A percentile compares a stretch with the other conserved stretches of the same genome.
Evolutionary conservation across 352 stramenopile genomes (phyloP).

Genomic region (Phytophthora lateralis): DNA sequence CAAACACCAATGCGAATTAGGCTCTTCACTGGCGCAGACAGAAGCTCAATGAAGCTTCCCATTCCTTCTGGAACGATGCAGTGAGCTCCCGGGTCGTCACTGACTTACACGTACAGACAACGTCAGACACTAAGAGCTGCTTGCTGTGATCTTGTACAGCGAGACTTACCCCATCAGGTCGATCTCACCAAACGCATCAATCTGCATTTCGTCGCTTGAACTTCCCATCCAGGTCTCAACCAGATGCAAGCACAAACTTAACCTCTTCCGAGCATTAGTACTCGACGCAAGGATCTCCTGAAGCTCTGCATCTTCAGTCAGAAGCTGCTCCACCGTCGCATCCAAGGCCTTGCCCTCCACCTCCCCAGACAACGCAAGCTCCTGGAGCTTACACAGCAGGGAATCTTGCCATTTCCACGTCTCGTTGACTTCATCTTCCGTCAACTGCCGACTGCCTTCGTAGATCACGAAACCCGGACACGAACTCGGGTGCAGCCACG

Average conservation of each 20-base stretch:
- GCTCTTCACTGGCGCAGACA: constrained; percentile 32
- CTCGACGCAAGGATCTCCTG: constrained; percentile 9
- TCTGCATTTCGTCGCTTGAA: constrained; percentile 42
- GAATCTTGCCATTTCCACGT: constrained; percentile 57
- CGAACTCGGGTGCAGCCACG: constrained; percentile 57
- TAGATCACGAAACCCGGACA: constrained; percentile 51
- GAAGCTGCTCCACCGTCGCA: constrained; percentile 35
- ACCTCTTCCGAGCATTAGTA: constrained; percentile 26
- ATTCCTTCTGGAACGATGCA: constrained; percentile 52
- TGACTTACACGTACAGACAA: constrained; percentile 11
- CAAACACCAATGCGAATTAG: constrained; percentile 29
- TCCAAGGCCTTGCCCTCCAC: constrained; percentile 28
- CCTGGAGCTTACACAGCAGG: constrained; percentile 46
- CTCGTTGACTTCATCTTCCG: constrained; percentile 33
- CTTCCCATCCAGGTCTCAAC: constrained; percentile 65
- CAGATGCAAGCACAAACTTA: constrained; percentile 46
- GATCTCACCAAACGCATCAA: constrained; percentile 57
- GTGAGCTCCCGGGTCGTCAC: constrained; percentile 54
- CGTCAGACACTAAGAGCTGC: neutral
- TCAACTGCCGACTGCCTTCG: constrained; percentile 32
- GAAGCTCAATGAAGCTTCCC: constrained; percentile 42
- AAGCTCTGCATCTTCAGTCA: constrained; percentile 25
- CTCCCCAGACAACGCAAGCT: constrained; percentile 26
- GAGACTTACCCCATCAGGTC: constrained; percentile 45
- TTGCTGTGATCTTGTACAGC: neutral